Base-by-base conservation (phyloP, 495 filamentous ascomycete species). In the Immersiella caudata region DNA sequence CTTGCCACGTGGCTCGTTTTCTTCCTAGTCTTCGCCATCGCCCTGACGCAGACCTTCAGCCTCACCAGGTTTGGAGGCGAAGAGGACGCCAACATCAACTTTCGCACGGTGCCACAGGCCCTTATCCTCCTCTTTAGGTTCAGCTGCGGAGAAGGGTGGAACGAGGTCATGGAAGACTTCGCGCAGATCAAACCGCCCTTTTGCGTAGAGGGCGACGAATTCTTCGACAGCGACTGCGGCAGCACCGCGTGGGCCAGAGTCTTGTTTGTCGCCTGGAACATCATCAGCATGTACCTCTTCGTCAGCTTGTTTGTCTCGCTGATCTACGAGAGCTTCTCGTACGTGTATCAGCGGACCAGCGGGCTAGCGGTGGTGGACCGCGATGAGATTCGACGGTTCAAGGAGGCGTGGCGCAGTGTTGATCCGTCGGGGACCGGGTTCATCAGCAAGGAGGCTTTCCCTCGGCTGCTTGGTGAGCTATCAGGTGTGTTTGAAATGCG, bases 251-350 rank as follows among this genome's bases (percentile, higher is more conserved):
- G 95, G 91, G 93, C 95, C 18, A 85, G 92, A 36, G 84, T 85
- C 54, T 82, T 99, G 35, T 98, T 99, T 81, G 92, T 97, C 66
- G 85, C 91, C 12, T 99, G 95, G 95, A 99, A 99, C 81, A 93
- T 99, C 72, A 85, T 98, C 75, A 97, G 94, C 90, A 98, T 99
- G 95, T 99, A 98, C 79, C 95, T 99, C 77, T 99, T 99, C 71
- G 94, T 98, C 71, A 97, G 91, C 74, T 83, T 99, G 79, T 99
- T 99, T 76, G 93, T 98, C 65, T 99, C 95, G 50, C 87, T 99
- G 71, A 99, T 99, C 70, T 99, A 93, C 78, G 95, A 99, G 82
- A 97, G 94, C 80, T 99, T 99, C 81, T 96, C 92, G 76, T 99
- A 99, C 76, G 95, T 99, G 71, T 99, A 97, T 75, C 95, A 99